A percentile compares a stretch with the other conserved stretches of the same genome.
Evolutionary conservation across 139 green algal genomes (phyloP).

Genomic region (Mesostigma viride): DNA sequence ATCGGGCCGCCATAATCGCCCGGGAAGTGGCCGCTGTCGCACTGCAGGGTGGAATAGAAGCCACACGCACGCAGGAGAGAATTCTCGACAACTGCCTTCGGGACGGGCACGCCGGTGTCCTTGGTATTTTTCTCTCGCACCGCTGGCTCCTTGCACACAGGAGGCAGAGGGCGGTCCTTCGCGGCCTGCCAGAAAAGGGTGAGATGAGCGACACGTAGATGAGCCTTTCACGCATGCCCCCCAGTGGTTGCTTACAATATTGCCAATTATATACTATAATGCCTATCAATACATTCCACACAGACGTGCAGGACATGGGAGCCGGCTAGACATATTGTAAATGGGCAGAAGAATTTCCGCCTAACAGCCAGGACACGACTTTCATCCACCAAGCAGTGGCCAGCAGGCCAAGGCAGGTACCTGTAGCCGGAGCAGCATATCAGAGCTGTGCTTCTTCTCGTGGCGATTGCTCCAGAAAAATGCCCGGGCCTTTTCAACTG

Average conservation of each 20-base stretch:
- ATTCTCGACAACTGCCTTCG: background rate
- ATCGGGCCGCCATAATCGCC: slow-evolving; percentile 97
- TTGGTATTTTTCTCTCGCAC: no score
- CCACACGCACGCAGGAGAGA: slow-evolving; percentile 6
- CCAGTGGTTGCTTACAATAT: background rate
- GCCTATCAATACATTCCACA: background rate
- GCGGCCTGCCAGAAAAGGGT: background rate
- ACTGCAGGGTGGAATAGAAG: slow-evolving; percentile 75
- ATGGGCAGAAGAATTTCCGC: background rate
- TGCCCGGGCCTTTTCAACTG: slow-evolving; percentile 46
- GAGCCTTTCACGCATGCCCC: background rate
- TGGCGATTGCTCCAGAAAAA: slow-evolving; percentile 51
- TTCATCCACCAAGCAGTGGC: background rate
- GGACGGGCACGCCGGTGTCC: background rate
- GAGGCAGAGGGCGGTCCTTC: background rate
- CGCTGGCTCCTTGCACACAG: background rate
- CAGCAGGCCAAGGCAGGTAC: background rate
- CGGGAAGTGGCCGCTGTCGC: slow-evolving; percentile 87
- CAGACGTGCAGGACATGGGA: background rate
- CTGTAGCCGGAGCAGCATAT: slow-evolving; percentile 77
- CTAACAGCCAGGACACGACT: background rate
- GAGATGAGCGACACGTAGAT: background rate
- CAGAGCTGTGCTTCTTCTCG: slow-evolving; percentile 58
- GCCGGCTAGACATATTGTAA: background rate
- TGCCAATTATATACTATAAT: slow-evolving; percentile 10